Base-by-base conservation (phyloP, 139 green algal species). In the Dunaliella sp. region DNA sequence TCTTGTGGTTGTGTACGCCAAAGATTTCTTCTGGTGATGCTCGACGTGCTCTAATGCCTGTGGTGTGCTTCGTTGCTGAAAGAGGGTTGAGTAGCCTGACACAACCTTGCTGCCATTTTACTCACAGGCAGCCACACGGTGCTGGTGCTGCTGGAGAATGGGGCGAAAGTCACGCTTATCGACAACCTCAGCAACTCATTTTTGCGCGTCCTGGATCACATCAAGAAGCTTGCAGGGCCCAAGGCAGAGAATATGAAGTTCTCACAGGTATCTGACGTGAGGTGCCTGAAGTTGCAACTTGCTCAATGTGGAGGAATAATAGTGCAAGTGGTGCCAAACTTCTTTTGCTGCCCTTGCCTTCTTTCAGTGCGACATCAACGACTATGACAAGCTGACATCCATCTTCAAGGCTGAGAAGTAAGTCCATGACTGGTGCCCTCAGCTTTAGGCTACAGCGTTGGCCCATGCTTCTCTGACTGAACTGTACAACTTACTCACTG, bases 101-200 rank as follows among this genome's bases (percentile, higher is more conserved):
- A n/a, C n/a, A n/a, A n/a, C n/a, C n/a, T n/a, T n/a, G n/a, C n/a
- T n/a, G n/a, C n/a, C n/a, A n/a, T n/a, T n/a, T n/a, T n/a, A n/a
- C n/a, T n/a, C n/a, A 77, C 93, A 96, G 97, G 93, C 28, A 97
- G 91, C 82, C 97, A 99, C 90, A 99, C 97, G 1, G 93, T 94
- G 2, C 88, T 99, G 59, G 87, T 85, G 38, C 89, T 99, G 59
- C 87, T 99, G 78, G 92, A 98, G 28, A 83, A 95, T 81, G 96
- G 94, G 21, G 95, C 91, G 85, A 93, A 87, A 1, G 95, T 98
- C 12, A 94, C 92, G 22, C 90, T 98, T 12, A 93, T 98, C 12
- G 97, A 99, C 91, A 98, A 98, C 92, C 87, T 98, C 22, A 94
- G 95, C 89, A 99, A 98, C 90, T 96, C 93, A 26, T 98, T 96